Percentiles rank a stretch among this genome's conserved stretches.
These are phyloP conservation scores for Dunaliella sp. DNA, from an alignment of 139 green algal genomes.

Conservation along the genomic window DNA sequence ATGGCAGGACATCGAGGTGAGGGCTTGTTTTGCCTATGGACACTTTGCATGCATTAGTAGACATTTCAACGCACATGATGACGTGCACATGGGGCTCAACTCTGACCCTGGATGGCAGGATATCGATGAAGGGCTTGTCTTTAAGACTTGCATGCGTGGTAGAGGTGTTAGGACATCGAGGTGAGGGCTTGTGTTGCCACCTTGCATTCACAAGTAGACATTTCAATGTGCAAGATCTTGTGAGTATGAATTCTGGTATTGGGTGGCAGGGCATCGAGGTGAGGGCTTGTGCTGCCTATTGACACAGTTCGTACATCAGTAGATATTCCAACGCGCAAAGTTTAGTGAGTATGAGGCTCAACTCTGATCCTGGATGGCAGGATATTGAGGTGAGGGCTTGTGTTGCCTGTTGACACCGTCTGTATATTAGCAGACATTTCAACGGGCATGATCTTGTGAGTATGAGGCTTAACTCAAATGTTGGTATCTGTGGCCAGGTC, in stretches of 20 bases:
- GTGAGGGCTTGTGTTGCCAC: too few species aligned
- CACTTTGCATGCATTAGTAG: too few species aligned
- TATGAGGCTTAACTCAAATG: conserved; percentile 84
- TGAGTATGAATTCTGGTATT: conserved; percentile 84
- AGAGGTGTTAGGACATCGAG: conserved; percentile 39
- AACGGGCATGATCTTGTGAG: conserved; percentile 99
- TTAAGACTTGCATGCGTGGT: background rate
- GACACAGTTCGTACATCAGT: too few species aligned
- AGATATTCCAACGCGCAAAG: too few species aligned
- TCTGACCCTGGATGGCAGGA: conserved; percentile 84
- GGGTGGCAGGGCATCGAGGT: conserved; percentile 90
- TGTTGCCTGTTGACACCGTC: too few species aligned
- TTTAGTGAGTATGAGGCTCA: conserved; percentile 92
- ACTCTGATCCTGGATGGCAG: conserved; percentile 88
- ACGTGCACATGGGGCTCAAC: conserved; percentile 92
- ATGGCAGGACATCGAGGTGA: conserved; percentile 87
- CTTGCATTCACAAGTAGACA: too few species aligned
- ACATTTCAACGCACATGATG: too few species aligned
- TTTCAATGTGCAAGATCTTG: conserved; percentile 99
- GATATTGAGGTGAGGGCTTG: conserved; percentile 76
- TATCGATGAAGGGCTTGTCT: conserved; percentile 69
- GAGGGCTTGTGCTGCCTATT: too few species aligned
- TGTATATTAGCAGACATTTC: too few species aligned
- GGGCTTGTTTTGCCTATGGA: too few species aligned
- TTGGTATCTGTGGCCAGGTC: conserved; percentile 38